These are phyloP conservation scores for Globisporangium emineosum DNA, from an alignment of 352 stramenopile genomes.

Conservation along the genomic window DNA sequence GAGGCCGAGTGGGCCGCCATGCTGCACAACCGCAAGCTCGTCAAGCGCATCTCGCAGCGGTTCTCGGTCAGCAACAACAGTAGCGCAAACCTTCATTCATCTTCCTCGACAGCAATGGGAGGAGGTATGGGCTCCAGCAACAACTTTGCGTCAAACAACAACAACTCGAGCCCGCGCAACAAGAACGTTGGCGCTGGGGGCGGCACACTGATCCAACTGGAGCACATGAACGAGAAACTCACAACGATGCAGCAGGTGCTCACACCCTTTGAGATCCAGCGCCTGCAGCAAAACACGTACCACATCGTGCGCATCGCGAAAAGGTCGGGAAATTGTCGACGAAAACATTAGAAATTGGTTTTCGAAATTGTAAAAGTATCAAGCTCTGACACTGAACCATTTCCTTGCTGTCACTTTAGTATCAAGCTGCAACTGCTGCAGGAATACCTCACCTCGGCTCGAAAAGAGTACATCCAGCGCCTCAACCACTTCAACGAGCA, in stretches of 20 bases:
- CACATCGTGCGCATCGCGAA: constrained; percentile 73
- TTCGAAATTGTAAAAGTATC: background rate
- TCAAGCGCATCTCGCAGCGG: constrained; percentile 4
- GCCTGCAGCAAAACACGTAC: constrained; percentile 51
- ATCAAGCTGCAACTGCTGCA: constrained; percentile 60
- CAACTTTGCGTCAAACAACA: background rate
- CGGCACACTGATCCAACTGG: constrained; percentile 31
- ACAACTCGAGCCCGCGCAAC: background rate
- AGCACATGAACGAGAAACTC: constrained; percentile 60
- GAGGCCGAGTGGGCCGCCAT: constrained; percentile 26
- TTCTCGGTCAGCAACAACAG: background rate
- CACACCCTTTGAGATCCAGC: constrained; percentile 74
- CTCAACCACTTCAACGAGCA: constrained; percentile 54
- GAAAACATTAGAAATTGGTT: constrained; percentile 2
- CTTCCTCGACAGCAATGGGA: constrained; percentile 7
- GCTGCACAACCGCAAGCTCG: constrained; percentile 14
- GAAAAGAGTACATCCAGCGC: constrained; percentile 40
- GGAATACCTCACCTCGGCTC: constrained; percentile 37
- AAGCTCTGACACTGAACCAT: background rate
- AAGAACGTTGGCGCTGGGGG: constrained; percentile 7
- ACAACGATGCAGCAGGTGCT: constrained; percentile 74
- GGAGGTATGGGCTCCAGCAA: background rate
- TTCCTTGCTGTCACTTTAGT: constrained; percentile 17
- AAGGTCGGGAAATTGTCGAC: constrained; percentile 24
- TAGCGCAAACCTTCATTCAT: background rate